Conservation (phyloP, 2,329 filamentous ascomycete species). For the Aspergillus aculeatinus region DNA sequence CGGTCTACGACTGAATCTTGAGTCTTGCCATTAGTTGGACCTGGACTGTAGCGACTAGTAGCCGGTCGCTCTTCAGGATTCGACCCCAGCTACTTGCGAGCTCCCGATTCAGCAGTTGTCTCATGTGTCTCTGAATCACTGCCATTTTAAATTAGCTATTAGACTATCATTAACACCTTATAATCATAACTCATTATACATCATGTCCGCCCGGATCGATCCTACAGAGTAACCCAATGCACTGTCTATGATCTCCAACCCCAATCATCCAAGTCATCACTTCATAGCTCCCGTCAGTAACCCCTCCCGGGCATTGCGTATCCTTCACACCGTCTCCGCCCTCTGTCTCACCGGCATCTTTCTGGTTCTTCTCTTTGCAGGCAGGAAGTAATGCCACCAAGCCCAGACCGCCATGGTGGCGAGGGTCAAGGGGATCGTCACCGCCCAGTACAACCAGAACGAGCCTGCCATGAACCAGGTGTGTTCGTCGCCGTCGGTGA, state of each 20-base stretch:
- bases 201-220: background rate
- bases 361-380: background rate
- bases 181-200: background rate
- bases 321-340: background rate
- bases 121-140: no score
- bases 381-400: constrained; percentile 20
- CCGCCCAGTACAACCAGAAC: constrained; percentile 36
- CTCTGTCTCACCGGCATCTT: background rate
- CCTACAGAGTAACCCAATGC: no score
- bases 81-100: background rate
- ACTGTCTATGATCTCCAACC: no score
- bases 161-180: background rate
- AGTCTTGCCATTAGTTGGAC: background rate
- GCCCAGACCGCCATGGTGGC: constrained; percentile 27
- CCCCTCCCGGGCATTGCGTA: no score
- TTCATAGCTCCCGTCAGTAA: background rate
- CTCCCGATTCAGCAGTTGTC: background rate
- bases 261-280: background rate
- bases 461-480: constrained; percentile 25
- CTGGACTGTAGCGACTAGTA: background rate
- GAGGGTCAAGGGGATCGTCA: constrained; percentile 30
- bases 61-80: background rate
- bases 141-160: background rate
- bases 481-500: constrained; percentile 18
- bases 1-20: background rate